Percentiles rank a stretch among this genome's conserved stretches.
Evolutionary conservation across 1,284 basidiomycete species (phyloP).

Genomic region (Naganishia albida): DNA sequence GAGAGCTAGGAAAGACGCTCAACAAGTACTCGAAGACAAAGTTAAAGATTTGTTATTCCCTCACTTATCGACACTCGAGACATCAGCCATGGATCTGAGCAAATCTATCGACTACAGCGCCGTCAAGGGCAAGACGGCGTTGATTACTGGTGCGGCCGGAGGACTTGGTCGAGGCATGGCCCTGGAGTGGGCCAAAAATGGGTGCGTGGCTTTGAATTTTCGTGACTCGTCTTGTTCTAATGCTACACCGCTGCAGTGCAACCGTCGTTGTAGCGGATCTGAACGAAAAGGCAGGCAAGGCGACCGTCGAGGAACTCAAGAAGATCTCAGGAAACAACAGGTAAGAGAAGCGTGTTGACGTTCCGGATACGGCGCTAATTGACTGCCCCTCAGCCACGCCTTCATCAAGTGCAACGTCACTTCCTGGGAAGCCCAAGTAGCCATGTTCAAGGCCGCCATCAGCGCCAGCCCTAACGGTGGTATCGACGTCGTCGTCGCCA

Average conservation of each 20-base stretch:
- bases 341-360: not conserved
- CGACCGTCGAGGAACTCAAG: constrained; percentile 29
- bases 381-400: constrained; percentile 22
- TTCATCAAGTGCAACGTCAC: constrained; percentile 32
- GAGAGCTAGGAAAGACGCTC: not conserved
- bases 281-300: constrained; percentile 29
- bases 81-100: constrained; percentile 26
- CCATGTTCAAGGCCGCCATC: constrained; percentile 32
- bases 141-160: constrained; percentile 33
- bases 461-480: constrained; percentile 20
- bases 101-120: constrained; percentile 25
- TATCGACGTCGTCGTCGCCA: constrained; percentile 32
- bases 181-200: constrained; percentile 30
- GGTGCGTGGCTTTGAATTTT: constrained; percentile 13
- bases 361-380: not conserved
- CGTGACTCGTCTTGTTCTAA: not conserved
- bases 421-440: constrained; percentile 32
- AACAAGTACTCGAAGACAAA: constrained; percentile 19
- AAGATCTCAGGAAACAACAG: constrained; percentile 24
- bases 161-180: constrained; percentile 33
- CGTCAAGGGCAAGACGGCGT: constrained; percentile 30
- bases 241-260: constrained; percentile 22
- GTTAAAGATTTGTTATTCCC: constrained; percentile 11
- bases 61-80: not conserved
- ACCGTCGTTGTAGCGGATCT: constrained; percentile 31